Conservation (phyloP, 2,329 filamentous ascomycete species). For the Fusarium virguliforme region DNA sequence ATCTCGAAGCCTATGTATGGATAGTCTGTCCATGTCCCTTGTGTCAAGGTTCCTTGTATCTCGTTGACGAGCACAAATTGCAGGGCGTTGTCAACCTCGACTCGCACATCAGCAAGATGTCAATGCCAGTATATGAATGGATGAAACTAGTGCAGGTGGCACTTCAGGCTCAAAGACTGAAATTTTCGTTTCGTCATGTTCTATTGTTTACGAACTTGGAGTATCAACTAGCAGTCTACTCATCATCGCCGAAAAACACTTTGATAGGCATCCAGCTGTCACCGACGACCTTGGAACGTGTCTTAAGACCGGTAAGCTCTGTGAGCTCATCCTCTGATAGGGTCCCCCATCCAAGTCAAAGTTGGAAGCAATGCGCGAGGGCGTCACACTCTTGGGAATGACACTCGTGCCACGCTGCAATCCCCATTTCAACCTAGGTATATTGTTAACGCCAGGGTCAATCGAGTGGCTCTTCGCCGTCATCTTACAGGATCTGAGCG, state of each 20-base stretch:
- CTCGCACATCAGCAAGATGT: background rate
- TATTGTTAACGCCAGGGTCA: background rate
- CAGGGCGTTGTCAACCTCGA: background rate
- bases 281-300: slow-evolving; percentile 22
- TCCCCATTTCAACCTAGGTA: slow-evolving; percentile 28
- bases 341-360: slow-evolving; percentile 29
- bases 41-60: too few species aligned
- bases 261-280: slow-evolving; percentile 32
- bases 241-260: slow-evolving; percentile 30
- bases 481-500: slow-evolving; percentile 28
- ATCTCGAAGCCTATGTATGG: too few species aligned
- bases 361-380: slow-evolving; percentile 24
- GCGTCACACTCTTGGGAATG: slow-evolving; percentile 28
- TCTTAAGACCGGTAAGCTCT: slow-evolving; percentile 18
- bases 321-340: slow-evolving; percentile 19
- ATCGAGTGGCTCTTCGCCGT: background rate
- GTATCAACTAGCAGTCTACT: background rate
- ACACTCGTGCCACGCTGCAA: slow-evolving; percentile 27
- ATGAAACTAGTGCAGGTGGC: background rate
- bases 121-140: background rate
- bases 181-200: background rate
- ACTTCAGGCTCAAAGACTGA: background rate
- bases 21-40: too few species aligned
- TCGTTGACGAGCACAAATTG: too few species aligned
- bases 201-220: background rate